phyloP scores from a whole-genome alignment of 495 filamentous ascomycete genomes.

The Penicillium silybi region DNA sequence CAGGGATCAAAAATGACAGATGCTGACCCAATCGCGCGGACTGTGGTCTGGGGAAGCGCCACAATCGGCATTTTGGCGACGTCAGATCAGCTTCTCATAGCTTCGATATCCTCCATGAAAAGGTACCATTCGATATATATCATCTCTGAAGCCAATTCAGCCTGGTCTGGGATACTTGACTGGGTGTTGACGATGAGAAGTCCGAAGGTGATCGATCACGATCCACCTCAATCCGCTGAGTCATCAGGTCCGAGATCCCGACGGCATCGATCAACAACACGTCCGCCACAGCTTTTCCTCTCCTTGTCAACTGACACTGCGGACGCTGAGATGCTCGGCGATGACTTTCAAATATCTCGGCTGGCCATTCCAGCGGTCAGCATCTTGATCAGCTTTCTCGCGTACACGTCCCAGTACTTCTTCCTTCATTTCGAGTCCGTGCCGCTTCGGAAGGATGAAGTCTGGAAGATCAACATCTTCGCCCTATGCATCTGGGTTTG shows the following conservation, averaged over 20 bases:
- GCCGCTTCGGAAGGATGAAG: conserved; percentile 57
- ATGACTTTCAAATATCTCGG: conserved; percentile 27
- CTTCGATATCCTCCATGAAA: not conserved
- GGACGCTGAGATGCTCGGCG: conserved; percentile 16
- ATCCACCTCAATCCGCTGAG: conserved; percentile 5
- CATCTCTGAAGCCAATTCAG: not conserved
- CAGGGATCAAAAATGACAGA: conserved; percentile 69
- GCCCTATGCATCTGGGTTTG: conserved; percentile 71
- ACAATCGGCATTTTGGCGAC: conserved; percentile 55
- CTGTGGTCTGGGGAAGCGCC: conserved; percentile 60
- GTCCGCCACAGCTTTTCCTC: conserved; percentile 5
- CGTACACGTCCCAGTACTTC: conserved; percentile 79
- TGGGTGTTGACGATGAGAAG: not conserved
- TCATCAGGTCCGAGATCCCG: conserved; percentile 8
- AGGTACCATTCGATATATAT: not conserved
- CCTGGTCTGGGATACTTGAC: not conserved
- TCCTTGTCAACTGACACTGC: not conserved
- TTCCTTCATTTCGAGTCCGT: conserved; percentile 71
- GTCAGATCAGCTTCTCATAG: conserved; percentile 10
- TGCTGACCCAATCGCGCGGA: conserved; percentile 66
- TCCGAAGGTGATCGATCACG: not conserved
- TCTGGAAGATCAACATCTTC: conserved; percentile 68
- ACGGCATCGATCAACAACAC: conserved; percentile 19
- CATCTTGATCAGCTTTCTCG: conserved; percentile 68
- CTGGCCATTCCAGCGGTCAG: conserved; percentile 66